These are phyloP conservation scores for Mycena kentingensis DNA, from an alignment of 768 basidiomycete genomes.

Conservation along the genomic window DNA sequence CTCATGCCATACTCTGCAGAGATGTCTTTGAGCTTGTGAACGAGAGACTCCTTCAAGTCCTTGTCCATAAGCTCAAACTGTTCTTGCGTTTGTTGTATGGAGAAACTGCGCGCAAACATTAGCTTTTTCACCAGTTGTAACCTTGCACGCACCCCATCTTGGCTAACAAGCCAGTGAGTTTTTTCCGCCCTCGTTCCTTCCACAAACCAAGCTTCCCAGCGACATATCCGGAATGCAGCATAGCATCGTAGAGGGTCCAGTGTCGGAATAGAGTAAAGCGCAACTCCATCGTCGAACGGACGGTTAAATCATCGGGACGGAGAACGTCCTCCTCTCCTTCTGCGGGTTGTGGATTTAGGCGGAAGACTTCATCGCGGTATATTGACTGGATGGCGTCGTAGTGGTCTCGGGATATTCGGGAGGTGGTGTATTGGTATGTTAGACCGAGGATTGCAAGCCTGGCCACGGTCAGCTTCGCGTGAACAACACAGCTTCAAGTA, in stretches of 20 bases:
- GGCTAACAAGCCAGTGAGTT: constrained; percentile 86
- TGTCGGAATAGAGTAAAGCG: constrained; percentile 94
- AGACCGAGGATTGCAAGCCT: constrained; percentile 94
- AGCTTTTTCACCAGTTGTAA: too few relatives aligned
- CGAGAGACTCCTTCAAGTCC: constrained; percentile 81
- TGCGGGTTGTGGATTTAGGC: constrained; percentile 72
- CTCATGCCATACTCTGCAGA: constrained; percentile 95
- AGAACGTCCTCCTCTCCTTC: constrained; percentile 46
- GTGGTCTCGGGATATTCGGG: constrained; percentile 81
- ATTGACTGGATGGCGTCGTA: constrained; percentile 83
- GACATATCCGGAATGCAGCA: constrained; percentile 97
- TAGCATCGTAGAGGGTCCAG: constrained; percentile 97
- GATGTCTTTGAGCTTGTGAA: constrained; percentile 81
- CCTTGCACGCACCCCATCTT: constrained; percentile 96
- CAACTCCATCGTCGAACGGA: constrained; percentile 85
- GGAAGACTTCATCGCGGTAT: constrained; percentile 89
- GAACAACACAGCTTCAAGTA: background rate
- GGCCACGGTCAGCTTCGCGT: constrained; percentile 5
- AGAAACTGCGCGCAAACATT: too few relatives aligned
- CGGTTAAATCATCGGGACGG: constrained; percentile 82
- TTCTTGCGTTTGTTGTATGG: constrained; percentile 91
- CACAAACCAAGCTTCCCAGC: constrained; percentile 94
- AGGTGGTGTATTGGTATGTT: constrained; percentile 88
- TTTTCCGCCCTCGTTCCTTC: constrained; percentile 91
- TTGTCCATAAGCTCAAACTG: constrained; percentile 95